Percentiles rank a stretch among this genome's conserved stretches.
phyloP scores from a whole-genome alignment of 2,329 filamentous ascomycete species.

The Colletotrichum cuscutae region DNA sequence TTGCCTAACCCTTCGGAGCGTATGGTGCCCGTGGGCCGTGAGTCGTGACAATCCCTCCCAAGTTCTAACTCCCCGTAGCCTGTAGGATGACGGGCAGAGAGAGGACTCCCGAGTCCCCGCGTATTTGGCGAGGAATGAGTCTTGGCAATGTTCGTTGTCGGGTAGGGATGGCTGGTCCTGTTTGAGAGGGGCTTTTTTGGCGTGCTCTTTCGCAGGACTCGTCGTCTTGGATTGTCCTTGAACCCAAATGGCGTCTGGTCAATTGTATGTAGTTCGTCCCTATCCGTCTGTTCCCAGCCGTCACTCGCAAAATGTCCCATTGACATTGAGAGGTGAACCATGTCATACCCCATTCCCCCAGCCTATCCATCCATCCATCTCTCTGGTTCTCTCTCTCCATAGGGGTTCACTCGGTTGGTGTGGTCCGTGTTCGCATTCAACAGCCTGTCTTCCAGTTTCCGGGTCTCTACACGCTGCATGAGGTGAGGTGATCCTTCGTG shows the following conservation, averaged over 20 bases:
- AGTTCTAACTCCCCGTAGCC: background rate
- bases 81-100: background rate
- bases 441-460: background rate
- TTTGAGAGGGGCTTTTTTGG: background rate
- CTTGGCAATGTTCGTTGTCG: constrained; percentile 17
- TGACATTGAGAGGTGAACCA: background rate
- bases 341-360: background rate
- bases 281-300: background rate
- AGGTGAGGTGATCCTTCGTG: background rate
- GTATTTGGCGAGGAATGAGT: constrained; percentile 19
- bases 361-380: background rate
- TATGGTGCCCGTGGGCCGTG: background rate
- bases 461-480: background rate
- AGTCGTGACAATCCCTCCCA: constrained; percentile 10
- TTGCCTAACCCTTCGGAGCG: background rate
- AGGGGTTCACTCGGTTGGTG: background rate
- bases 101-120: background rate
- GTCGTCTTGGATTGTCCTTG: background rate
- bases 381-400: background rate
- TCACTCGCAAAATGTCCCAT: background rate
- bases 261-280: background rate
- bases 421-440: background rate
- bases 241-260: background rate
- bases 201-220: background rate
- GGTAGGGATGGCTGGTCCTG: constrained; percentile 27